Base-by-base conservation (phyloP, 2,329 filamentous ascomycete species). In the Mollisiaceae sp. region DNA sequence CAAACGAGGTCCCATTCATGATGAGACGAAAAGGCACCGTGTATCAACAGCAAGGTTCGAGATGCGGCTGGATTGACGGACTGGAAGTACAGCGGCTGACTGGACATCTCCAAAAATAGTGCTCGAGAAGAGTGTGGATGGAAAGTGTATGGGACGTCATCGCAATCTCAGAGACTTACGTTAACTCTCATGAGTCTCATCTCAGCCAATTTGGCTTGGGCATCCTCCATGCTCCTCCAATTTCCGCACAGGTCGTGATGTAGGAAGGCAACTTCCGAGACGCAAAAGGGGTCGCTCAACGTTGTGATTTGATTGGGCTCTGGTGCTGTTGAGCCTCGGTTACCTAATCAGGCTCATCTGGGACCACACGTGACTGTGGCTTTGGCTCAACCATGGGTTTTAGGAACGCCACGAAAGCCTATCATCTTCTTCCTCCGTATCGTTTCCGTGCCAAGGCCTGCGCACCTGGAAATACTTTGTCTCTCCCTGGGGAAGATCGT, bases 11-110 rank as follows among this genome's bases (percentile, higher is more conserved):
- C 54, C 50, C 45, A 62, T 62, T 62, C 55, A 32, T 59, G 41
- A 41, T 59, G 59, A 32, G 59, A 62, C 9, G 59, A 61, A 52
- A 62, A 62, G 54, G 41, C 41, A n/a, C 41, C 41, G 35, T 52
- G 63, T 3, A 59, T 45, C 22, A 59, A 18, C 35, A 59, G 24
- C 11, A 58, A 36, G 20, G 27, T 45, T 11, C 39, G 35, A 11
- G 50, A 47, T 24, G 43, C 59, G 22, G 22, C 45, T 52, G 45
- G 45, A 47, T 47, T 47, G 43, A 41, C 41, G 12, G 41, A 52
- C 2, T 38, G 8, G 35, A 36, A 39, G 32, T 4, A 38, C 14
- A 57, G 22, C 12, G 35, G 18, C 2, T 12, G 32, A 57, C 20
- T 8, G 14, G 35, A 20, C 41, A 43, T 43, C 11, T 3, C 12